These are phyloP conservation scores for Auricularia auricula-judae DNA, from an alignment of 768 basidiomycete species.

Conservation along the genomic window DNA sequence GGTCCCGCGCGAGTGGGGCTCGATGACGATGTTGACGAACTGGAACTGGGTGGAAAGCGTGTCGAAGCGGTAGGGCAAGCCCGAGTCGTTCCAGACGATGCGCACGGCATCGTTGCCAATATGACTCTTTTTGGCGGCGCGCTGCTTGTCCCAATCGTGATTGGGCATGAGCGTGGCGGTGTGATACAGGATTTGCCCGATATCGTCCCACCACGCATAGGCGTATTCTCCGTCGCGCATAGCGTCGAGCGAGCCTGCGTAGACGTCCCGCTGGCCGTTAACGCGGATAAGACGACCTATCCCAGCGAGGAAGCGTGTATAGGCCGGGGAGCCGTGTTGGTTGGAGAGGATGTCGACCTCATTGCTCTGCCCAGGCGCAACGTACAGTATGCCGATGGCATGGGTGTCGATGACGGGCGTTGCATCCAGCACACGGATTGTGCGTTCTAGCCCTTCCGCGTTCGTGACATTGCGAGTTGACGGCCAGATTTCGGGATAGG, in stretches of 20 bases:
- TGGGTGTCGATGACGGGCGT: constrained; percentile 95
- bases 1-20: constrained; percentile 78
- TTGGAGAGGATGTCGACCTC: constrained; percentile 85
- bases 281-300: constrained; percentile 82
- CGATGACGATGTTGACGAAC: constrained; percentile 94
- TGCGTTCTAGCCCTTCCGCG: constrained; percentile 41
- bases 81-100: constrained; percentile 97
- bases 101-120: constrained; percentile 96
- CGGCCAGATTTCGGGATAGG: constrained; percentile 43
- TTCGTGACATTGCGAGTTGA: constrained; percentile 38
- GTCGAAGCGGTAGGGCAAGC: constrained; percentile 79
- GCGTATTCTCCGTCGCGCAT: constrained; percentile 94
- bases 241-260: constrained; percentile 83
- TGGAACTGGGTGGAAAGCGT: constrained; percentile 90
- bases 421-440: constrained; percentile 60
- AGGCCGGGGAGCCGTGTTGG: constrained; percentile 86
- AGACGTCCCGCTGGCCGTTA: constrained; percentile 83
- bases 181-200: constrained; percentile 89
- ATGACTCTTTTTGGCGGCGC: constrained; percentile 83
- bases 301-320: constrained; percentile 85
- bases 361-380: constrained; percentile 77
- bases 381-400: constrained; percentile 94
- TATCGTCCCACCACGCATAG: constrained; percentile 99
- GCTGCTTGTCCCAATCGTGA: constrained; percentile 50
- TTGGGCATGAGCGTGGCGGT: constrained; percentile 97